Evolutionary conservation across 108 stramenopile species (phyloP).

Genomic region (Cyclotella cryptica): DNA sequence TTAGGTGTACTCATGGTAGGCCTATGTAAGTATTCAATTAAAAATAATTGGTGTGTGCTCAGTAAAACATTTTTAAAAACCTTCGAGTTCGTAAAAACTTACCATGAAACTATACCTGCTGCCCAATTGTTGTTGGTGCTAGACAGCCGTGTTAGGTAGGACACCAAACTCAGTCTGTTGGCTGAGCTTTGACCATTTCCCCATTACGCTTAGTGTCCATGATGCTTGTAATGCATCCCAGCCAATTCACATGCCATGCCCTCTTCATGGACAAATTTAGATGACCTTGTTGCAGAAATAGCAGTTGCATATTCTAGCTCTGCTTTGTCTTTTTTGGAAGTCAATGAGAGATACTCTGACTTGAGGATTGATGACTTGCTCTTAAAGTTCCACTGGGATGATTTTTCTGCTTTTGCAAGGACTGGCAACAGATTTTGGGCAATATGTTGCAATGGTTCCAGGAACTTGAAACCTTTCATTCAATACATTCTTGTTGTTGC

Average conservation of each 20-base stretch:
- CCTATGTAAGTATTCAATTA: too few relatives aligned
- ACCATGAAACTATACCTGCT: too few relatives aligned
- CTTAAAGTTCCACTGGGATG: background rate
- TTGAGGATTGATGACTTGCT: conserved; percentile 19
- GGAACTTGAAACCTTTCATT: too few relatives aligned
- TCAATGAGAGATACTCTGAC: conserved; percentile 19
- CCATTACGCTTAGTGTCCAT: background rate
- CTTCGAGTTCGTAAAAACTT: too few relatives aligned
- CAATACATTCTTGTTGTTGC: too few relatives aligned
- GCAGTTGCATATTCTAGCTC: conserved; percentile 10
- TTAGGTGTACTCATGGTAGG: too few relatives aligned
- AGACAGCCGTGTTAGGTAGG: too few relatives aligned
- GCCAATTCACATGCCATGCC: conserved; percentile 32
- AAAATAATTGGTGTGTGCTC: too few relatives aligned
- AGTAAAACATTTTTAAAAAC: too few relatives aligned
- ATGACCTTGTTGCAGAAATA: conserved; percentile 14
- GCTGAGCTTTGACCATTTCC: too few relatives aligned
- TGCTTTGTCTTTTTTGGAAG: conserved; percentile 17
- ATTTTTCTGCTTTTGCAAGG: background rate
- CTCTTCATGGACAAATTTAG: conserved; percentile 19
- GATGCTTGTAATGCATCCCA: conserved; percentile 26
- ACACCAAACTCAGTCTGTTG: too few relatives aligned
- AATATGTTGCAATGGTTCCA: background rate
- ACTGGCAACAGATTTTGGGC: background rate
- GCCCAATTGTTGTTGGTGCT: too few relatives aligned